Conservation (phyloP, 305 asterid species). For the Fraxinus velutina region DNA sequence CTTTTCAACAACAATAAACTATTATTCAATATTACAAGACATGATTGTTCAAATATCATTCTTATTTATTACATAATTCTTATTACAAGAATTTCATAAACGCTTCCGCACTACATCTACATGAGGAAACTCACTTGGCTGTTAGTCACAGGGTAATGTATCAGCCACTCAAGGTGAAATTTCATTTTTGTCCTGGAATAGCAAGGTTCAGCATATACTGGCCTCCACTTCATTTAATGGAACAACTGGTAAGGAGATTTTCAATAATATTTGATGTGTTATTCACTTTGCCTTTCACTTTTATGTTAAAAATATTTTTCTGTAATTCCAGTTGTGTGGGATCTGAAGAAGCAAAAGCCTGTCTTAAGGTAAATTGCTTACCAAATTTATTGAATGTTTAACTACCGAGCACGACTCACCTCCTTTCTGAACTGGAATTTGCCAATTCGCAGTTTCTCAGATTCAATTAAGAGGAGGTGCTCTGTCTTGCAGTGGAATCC, state of each 20-base stretch:
- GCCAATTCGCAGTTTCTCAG: constrained; percentile 64
- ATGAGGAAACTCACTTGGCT: background rate
- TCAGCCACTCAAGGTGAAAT: constrained; percentile 93
- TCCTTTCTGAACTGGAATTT: constrained; percentile 28
- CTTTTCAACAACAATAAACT: too few relatives aligned
- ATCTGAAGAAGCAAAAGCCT: constrained; percentile 90
- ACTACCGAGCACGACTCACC: background rate
- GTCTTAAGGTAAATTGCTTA: constrained; percentile 59
- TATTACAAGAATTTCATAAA: too few relatives aligned
- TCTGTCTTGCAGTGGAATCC: constrained; percentile 99
- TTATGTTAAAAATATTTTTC: constrained; percentile 25
- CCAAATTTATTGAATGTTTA: background rate
- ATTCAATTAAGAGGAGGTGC: constrained; percentile 78
- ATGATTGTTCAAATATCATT: too few relatives aligned
- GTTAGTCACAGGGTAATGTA: constrained; percentile 70
- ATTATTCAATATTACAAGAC: too few relatives aligned
- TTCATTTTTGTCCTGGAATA: constrained; percentile 92
- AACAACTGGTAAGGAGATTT: constrained; percentile 67
- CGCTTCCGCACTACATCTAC: background rate
- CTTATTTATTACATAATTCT: too few relatives aligned
- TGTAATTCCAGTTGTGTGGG: constrained; percentile 85
- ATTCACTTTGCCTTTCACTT: constrained; percentile 6
- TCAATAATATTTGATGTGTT: constrained; percentile 1
- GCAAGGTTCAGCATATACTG: constrained; percentile 78
- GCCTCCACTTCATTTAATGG: constrained; percentile 95